Conservation (phyloP, 345 rosid species). For the Pistacia vera region DNA sequence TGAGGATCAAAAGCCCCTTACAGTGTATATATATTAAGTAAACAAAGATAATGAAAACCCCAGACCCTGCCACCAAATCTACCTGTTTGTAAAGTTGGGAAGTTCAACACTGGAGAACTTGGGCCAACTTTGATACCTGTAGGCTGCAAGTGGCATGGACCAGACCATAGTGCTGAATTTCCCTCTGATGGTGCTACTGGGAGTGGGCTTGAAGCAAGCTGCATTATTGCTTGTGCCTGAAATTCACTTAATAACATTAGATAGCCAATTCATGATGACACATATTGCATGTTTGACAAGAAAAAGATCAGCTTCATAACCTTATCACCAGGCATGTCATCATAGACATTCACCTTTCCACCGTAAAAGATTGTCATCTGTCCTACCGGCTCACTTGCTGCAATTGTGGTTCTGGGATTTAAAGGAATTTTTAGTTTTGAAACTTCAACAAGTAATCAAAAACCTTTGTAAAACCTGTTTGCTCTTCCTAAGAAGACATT, state of each 20-base stretch:
- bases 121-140: constrained; percentile 25
- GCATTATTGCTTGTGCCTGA: constrained; percentile 46
- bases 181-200: constrained; percentile 28
- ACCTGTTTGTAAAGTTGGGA: constrained; percentile 34
- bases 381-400: constrained; percentile 28
- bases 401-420: constrained; percentile 26
- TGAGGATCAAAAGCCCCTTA: neutral
- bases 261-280: constrained; percentile 5
- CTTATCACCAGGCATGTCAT: constrained; percentile 41
- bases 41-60: neutral
- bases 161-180: constrained; percentile 25
- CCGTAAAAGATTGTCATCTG: constrained; percentile 49
- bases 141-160: constrained; percentile 31
- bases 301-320: constrained; percentile 17
- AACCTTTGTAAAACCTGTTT: neutral
- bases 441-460: constrained; percentile 12
- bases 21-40: neutral
- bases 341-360: constrained; percentile 46
- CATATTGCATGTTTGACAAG: neutral
- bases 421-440: constrained; percentile 21
- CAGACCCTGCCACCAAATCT: constrained; percentile 8
- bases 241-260: constrained; percentile 20
- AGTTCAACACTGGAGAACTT: constrained; percentile 16
- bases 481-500: constrained; percentile 9
- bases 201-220: constrained; percentile 38